A percentile compares a stretch with the other conserved stretches of the same genome.
Evolutionary conservation across 345 rosid genomes (phyloP).

Genomic region (Rhizophora apiculata): DNA sequence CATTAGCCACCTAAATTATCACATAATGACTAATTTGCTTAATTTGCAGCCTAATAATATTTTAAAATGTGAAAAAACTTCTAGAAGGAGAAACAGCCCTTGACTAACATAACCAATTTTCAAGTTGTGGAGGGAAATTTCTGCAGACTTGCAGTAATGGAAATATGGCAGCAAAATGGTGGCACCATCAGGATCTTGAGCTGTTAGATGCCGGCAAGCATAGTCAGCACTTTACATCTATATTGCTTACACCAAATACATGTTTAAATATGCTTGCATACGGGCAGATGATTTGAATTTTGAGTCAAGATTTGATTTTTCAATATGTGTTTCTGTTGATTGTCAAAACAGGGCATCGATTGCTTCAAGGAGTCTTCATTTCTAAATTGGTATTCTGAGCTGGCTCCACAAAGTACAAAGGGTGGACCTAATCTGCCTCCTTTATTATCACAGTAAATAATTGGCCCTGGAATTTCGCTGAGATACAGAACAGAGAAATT

Average conservation of each 20-base stretch:
- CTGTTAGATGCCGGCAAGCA: constrained; percentile 71
- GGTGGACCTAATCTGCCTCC: background rate
- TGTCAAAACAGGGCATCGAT: constrained; percentile 39
- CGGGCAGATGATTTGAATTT: no score
- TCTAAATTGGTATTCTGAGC: constrained; percentile 3
- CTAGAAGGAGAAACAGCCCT: no score
- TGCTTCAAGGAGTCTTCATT: constrained; percentile 34
- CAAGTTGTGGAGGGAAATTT: no score
- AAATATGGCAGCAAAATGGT: no score
- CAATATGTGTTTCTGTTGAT: constrained; percentile 2
- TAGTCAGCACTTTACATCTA: constrained; percentile 45
- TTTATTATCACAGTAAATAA: constrained; percentile 4
- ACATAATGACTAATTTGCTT: no score
- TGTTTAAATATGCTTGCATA: background rate
- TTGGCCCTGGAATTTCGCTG: background rate
- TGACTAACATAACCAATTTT: no score
- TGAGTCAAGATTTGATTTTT: background rate
- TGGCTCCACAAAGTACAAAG: background rate
- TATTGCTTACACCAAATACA: background rate
- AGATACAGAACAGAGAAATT: no score
- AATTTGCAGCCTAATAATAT: no score
- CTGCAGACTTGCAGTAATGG: no score
- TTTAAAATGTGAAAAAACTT: no score
- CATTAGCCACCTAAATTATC: no score
- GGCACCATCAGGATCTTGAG: constrained; percentile 29